Percentiles rank a stretch among this genome's conserved stretches.
phyloP scores from a whole-genome alignment of 164 flowering plant species.

The Saururus chinensis region DNA sequence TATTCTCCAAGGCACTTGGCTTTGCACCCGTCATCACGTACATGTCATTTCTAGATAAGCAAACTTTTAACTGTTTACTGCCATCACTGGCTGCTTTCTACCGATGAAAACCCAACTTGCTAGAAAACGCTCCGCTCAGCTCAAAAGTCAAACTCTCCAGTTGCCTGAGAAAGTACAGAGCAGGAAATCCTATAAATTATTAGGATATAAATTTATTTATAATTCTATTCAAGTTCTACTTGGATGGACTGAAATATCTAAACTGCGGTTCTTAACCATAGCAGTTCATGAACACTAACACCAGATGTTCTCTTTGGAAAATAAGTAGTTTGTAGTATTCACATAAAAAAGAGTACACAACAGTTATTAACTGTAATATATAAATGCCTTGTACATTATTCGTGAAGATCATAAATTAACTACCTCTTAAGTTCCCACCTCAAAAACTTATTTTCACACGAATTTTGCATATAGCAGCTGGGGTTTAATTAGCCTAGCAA shows the following conservation, averaged over 20 bases:
- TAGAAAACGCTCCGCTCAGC: neutral
- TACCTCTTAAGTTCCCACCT: no score
- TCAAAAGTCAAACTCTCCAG: slow-evolving; percentile 87
- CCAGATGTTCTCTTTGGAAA: neutral
- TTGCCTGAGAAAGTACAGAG: slow-evolving; percentile 38
- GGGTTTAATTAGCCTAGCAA: no score
- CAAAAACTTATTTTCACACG: no score
- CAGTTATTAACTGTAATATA: no score
- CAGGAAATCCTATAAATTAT: neutral
- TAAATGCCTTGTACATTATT: no score
- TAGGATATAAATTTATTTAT: neutral
- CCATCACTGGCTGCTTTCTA: neutral
- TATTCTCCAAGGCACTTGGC: neutral
- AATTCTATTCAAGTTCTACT: neutral
- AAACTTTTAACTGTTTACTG: neutral
- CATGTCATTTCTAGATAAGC: neutral
- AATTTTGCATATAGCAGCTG: no score
- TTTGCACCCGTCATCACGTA: neutral
- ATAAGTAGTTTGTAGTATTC: neutral
- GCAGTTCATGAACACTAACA: neutral
- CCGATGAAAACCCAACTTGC: neutral
- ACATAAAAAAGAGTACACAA: neutral
- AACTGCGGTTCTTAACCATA: neutral
- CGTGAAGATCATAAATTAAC: no score
- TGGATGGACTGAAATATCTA: neutral